Conservation (phyloP, 371 early-diverging fungal species). For the Coemansia sp. region DNA sequence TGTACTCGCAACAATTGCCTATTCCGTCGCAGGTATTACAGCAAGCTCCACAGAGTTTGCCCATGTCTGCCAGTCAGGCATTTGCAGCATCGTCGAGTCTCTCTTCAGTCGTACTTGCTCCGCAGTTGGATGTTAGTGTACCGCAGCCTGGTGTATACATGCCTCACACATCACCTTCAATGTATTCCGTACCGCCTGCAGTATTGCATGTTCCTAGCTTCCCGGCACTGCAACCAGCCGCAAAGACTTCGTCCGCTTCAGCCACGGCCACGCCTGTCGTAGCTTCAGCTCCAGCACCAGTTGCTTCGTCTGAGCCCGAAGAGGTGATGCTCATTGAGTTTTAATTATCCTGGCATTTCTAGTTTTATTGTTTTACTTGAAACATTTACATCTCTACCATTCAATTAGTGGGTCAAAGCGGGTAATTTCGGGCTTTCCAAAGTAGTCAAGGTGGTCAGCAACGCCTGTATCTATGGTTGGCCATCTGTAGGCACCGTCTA, state of each 20-base stretch:
- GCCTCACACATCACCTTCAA: conserved; percentile 17
- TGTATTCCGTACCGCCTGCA: conserved; percentile 30
- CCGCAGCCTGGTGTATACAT: not conserved
- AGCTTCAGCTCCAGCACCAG: not conserved
- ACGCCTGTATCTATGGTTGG: conserved; percentile 48
- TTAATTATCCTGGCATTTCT: not conserved
- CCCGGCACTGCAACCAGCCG: conserved; percentile 30
- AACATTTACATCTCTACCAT: conserved; percentile 17
- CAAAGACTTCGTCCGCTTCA: not conserved
- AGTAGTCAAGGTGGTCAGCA: conserved; percentile 44
- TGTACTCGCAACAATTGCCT: conserved; percentile 8
- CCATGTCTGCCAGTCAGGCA: conserved; percentile 5
- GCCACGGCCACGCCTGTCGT: not conserved
- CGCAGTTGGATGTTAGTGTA: conserved; percentile 1
- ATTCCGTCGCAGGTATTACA: conserved; percentile 6
- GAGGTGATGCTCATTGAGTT: conserved; percentile 36
- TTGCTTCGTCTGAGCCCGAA: conserved; percentile 22
- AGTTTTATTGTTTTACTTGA: not conserved
- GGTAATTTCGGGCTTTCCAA: conserved; percentile 44
- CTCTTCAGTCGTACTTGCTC: conserved; percentile 5
- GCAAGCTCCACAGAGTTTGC: not conserved
- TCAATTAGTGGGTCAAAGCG: conserved; percentile 30
- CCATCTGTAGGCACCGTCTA: conserved; percentile 50
- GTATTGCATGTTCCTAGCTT: conserved; percentile 28
- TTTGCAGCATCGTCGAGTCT: conserved; percentile 3